Evolutionary conservation across 805 yeast genomes (phyloP).

Genomic region (Candida maris): DNA sequence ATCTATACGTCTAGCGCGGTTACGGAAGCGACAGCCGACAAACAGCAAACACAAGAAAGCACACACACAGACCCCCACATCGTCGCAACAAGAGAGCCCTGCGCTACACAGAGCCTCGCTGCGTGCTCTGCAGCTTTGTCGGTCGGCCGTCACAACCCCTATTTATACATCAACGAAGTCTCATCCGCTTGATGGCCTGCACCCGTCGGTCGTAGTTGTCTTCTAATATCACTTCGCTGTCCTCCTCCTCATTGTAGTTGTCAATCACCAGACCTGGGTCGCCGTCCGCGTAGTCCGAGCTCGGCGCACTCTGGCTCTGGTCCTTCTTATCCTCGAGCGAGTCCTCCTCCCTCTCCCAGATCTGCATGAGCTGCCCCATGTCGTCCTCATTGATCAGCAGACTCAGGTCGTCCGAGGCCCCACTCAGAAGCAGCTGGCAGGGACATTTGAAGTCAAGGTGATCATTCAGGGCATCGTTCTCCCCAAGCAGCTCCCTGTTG

Average conservation of each 20-base stretch:
- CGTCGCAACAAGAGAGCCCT: no score
- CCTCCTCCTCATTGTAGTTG: conserved; percentile 15
- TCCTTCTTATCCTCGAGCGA: conserved; percentile 8
- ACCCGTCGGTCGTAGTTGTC: conserved; percentile 7
- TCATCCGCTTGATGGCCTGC: conserved; percentile 5
- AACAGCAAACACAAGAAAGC: no score
- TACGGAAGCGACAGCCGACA: not conserved
- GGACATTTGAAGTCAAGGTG: conserved; percentile 9
- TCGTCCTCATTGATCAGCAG: conserved; percentile 12
- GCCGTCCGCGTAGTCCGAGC: not conserved
- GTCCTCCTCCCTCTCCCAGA: conserved; percentile 17
- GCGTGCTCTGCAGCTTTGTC: no score
- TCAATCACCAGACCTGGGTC: not conserved
- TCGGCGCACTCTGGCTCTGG: not conserved
- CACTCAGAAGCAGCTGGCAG: conserved; percentile 11
- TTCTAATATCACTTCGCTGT: conserved; percentile 15
- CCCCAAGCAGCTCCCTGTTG: conserved; percentile 9
- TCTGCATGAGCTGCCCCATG: conserved; percentile 5
- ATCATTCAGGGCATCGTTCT: conserved; percentile 9
- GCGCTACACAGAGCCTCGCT: no score
- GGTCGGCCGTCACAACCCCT: no score
- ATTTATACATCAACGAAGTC: conserved; percentile 9
- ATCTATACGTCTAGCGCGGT: no score
- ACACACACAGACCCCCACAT: no score
- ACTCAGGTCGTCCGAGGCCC: conserved; percentile 9